Base-by-base conservation (phyloP, 805 yeast species). In the Starmerella apis region DNA sequence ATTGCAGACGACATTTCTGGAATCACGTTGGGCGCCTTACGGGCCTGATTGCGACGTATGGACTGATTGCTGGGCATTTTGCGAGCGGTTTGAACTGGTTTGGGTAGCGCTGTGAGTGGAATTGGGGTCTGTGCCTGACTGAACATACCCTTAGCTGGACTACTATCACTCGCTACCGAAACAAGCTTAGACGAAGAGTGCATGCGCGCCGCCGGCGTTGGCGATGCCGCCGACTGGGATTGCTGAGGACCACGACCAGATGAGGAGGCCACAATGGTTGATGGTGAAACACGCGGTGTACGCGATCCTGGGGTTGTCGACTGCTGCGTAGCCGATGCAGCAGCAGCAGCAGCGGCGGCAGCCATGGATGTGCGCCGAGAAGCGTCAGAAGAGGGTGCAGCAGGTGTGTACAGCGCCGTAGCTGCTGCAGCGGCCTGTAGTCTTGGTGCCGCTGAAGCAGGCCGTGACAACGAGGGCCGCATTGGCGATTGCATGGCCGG, bases 71-170 rank as follows among this genome's bases (percentile, higher is more conserved):
- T 46, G 5, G 53, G 53, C 32, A 48, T 24, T 22, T 52, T 55
- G 24, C 55, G 55, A 16, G 58, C 55, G 7, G 56, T 49, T 22
- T 25, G 38, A 9, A 43, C 42, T 2, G 54, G 57, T 18, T 35
- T 41, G 13, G 49, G 53, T 14, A 50, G 50, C 38, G 48, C 46
- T 7, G 48, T 20, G 14, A 47, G 25, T 35, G 55, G 47, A n/a
- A 49, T 16, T 11, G 49, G 49, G 16, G 46, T 25, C 25, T 41
- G 46, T 9, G 31, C 44, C 31, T 54, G 56, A 38, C 47, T 50
- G 56, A 56, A 63, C 39, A 61, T 52, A 3, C 66, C 66, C 55
- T 61, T 60, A 24, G 66, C 66, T 2, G 66, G 66, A 28, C 62
- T 55, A 27, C 58, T 51, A 38, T 59, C 63, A 28, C 61, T 59